Evolutionary conservation across 1,139 yeast genomes (phyloP).

Genomic region (Pichia sp.): DNA sequence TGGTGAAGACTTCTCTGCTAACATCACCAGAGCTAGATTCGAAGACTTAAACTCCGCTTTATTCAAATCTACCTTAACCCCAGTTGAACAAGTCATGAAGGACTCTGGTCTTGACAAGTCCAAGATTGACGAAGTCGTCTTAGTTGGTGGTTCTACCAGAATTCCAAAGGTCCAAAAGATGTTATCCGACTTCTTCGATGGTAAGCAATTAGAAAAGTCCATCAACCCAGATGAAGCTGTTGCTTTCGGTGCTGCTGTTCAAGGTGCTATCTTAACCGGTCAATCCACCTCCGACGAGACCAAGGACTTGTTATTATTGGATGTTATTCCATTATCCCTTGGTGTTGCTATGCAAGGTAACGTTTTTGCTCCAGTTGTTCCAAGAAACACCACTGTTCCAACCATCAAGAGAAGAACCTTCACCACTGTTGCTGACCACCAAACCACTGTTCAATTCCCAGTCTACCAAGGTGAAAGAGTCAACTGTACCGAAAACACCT

Average conservation of each 20-base stretch:
- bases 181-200: slow-evolving; percentile 78
- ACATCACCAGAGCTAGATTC: slow-evolving; percentile 83
- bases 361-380: slow-evolving; percentile 95
- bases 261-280: slow-evolving; percentile 97
- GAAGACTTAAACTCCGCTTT: slow-evolving; percentile 78
- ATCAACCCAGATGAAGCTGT: slow-evolving; percentile 98
- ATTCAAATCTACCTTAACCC: slow-evolving; percentile 78
- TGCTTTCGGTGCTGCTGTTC: slow-evolving; percentile 97
- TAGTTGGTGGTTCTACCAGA: slow-evolving; percentile 90
- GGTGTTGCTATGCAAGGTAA: slow-evolving; percentile 99
- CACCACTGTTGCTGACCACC: slow-evolving; percentile 98
- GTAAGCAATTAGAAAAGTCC: slow-evolving; percentile 84
- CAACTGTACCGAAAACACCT: slow-evolving; percentile 96
- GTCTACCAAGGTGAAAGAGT: slow-evolving; percentile 99
- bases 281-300: slow-evolving; percentile 75
- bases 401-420: slow-evolving; percentile 97
- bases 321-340: slow-evolving; percentile 94
- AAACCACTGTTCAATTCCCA: slow-evolving; percentile 98
- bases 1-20: slow-evolving; percentile 74
- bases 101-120: slow-evolving; percentile 75
- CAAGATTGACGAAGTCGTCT: slow-evolving; percentile 73
- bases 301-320: slow-evolving; percentile 92
- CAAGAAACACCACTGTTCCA: slow-evolving; percentile 99
- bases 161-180: slow-evolving; percentile 85
- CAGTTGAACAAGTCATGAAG: slow-evolving; percentile 78